These are phyloP conservation scores for Leishmania lainsoni DNA, from an alignment of 208 protist species.

Conservation along the genomic window DNA sequence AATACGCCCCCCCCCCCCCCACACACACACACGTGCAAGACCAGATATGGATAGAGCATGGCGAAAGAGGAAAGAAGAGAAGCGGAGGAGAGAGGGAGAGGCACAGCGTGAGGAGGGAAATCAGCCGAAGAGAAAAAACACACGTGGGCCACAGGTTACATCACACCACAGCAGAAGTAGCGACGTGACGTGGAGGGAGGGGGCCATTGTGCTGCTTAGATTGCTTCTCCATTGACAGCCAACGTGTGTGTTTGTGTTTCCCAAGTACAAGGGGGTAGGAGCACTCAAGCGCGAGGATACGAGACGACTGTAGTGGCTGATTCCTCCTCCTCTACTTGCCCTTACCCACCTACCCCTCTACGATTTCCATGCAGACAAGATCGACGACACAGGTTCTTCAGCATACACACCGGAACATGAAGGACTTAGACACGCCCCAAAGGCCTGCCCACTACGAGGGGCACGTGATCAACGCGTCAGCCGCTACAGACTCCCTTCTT, in stretches of 20 bases:
- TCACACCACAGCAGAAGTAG: background rate
- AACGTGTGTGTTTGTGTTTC: background rate
- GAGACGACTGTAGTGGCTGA: background rate
- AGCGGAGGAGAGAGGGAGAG: background rate
- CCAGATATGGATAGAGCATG: background rate
- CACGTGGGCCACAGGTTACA: background rate
- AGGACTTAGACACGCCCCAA: too few species aligned
- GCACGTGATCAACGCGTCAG: background rate
- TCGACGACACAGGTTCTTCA: background rate
- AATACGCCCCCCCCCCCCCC: background rate
- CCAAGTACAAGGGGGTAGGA: background rate
- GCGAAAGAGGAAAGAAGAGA: background rate
- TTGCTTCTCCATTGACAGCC: background rate
- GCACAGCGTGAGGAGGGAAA: background rate
- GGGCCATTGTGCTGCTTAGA: background rate
- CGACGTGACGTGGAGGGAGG: background rate
- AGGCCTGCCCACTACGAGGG: background rate
- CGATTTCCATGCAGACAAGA: background rate
- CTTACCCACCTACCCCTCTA: background rate
- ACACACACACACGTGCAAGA: background rate
- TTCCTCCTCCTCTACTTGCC: background rate
- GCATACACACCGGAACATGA: too few species aligned
- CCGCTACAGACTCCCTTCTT: too few species aligned
- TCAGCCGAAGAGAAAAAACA: background rate
- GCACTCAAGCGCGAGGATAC: background rate